Base-by-base conservation (phyloP, 78 protist species). In the Polysphondylium violaceum region DNA sequence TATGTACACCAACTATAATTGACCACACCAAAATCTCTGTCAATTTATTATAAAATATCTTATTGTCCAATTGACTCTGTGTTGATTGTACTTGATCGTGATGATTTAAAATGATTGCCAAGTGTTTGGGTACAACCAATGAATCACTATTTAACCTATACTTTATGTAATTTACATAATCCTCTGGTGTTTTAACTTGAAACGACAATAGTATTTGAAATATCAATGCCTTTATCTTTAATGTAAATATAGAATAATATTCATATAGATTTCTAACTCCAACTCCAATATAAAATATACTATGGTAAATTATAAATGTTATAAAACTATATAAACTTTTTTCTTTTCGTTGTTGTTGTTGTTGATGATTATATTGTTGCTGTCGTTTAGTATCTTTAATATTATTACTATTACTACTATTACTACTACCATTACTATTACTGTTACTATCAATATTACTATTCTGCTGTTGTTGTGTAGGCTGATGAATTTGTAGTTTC, bases 1-100 rank as follows among this genome's bases (percentile, higher is more conserved):
- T 51, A 12, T 35, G 14, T 16, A 69, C 44, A 19, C 72, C 79
- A 27, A 56, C 60, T 8, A 83, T 41, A 7, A 58, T 9, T 0
- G 79, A 69, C 91, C 91, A 83, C 27, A 59, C 21, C 11, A 83
- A 4, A 33, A 83, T 41, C 2, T 83, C 91, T 6, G 71, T 29
- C 4, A 83, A 6, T 69, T 69, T 71, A 41, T 40, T 51, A 58
- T 27, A 43, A 55, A 74, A 56, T 8, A n/a, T 56, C 33, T 38
- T 23, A 25, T 36, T 51, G 19, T 56, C 55, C 38, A 12, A 11
- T 33, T 41, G 35, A 14, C 36, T 56, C 23, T 7, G 11, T 1
- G 25, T 25, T 3, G 77, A 41, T 43, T 4, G 29, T 56, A 21
- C 29, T 38, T 76, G 87, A 50, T 72, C 73, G 25, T 65, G 53